phyloP scores from a whole-genome alignment of 345 rosid genomes.

The Mercurialis annua region DNA sequence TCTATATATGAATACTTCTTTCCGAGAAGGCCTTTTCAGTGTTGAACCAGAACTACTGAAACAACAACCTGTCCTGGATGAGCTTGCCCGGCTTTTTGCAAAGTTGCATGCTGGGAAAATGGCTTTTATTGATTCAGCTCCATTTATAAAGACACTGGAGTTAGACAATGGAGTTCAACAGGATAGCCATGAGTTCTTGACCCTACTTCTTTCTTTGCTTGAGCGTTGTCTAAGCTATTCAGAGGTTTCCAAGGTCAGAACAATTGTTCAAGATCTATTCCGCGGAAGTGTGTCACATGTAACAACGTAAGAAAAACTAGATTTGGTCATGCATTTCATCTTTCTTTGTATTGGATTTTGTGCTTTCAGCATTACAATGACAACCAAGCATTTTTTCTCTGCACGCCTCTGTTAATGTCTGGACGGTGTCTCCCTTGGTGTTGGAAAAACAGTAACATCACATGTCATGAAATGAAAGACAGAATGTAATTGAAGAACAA shows the following conservation, averaged over 20 bases:
- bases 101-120: constrained; percentile 74
- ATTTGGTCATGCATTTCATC: neutral
- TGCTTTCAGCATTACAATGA: constrained; percentile 5
- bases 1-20: constrained; percentile 78
- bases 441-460: neutral
- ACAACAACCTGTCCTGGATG: constrained; percentile 78
- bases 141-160: constrained; percentile 86
- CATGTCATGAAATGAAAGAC: neutral
- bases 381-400: neutral
- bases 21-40: constrained; percentile 76
- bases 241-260: constrained; percentile 53
- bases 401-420: neutral
- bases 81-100: constrained; percentile 82
- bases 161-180: constrained; percentile 94
- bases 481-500: neutral
- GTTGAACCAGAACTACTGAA: constrained; percentile 69
- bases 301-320: constrained; percentile 65
- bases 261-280: constrained; percentile 91
- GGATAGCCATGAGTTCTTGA: constrained; percentile 95
- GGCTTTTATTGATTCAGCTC: constrained; percentile 89
- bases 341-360: neutral
- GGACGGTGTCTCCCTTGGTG: neutral
- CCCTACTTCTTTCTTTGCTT: constrained; percentile 87
- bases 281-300: constrained; percentile 97
- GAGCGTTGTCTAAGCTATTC: constrained; percentile 79